Conservation (phyloP, 2,329 filamentous ascomycete genomes). For the Apiospora rasikravindrae region DNA sequence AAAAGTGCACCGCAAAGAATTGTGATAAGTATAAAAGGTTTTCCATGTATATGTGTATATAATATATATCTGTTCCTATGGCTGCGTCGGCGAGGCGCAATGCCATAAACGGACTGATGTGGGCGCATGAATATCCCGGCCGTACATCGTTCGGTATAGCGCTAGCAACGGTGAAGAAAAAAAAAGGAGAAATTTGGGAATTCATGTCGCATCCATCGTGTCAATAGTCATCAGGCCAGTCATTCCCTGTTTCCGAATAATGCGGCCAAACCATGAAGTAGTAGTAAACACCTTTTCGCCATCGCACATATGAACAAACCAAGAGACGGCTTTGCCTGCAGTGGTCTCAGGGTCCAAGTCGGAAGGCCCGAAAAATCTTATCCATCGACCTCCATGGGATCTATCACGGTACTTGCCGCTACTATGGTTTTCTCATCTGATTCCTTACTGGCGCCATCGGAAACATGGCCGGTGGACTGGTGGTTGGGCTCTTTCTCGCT, state of each 20-base stretch:
- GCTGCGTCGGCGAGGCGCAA: constrained; percentile 5
- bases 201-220: constrained; percentile 25
- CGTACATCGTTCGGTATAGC: constrained; percentile 16
- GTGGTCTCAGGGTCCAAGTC: background rate
- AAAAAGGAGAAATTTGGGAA: constrained; percentile 21
- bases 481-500: constrained; percentile 34
- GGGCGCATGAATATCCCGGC: constrained; percentile 11
- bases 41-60: background rate
- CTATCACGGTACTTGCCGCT: constrained; percentile 41
- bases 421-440: constrained; percentile 41
- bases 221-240: constrained; percentile 15
- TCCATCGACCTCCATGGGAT: constrained; percentile 43
- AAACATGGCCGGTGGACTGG: constrained; percentile 35
- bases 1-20: background rate
- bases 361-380: constrained; percentile 22
- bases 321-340: constrained; percentile 17
- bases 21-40: background rate
- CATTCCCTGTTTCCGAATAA: constrained; percentile 14
- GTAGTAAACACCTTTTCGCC: constrained; percentile 15
- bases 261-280: constrained; percentile 12
- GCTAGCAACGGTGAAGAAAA: background rate
- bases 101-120: background rate
- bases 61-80: background rate
- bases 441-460: constrained; percentile 36
- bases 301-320: constrained; percentile 17